phyloP scores from a whole-genome alignment of 2,329 filamentous ascomycete species.

The Gnomoniopsis sp. region DNA sequence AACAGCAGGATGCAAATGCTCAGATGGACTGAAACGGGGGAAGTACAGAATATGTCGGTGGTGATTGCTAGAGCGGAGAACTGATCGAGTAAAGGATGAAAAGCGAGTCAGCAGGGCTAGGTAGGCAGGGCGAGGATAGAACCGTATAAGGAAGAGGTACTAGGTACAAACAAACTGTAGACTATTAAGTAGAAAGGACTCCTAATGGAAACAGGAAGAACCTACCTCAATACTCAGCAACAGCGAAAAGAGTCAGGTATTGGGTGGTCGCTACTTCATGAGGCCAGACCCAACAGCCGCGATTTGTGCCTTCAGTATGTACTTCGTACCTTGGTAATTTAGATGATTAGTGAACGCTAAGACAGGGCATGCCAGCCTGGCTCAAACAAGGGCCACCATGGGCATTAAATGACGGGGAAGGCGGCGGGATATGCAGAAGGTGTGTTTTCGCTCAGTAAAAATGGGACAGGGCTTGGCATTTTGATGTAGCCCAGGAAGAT shows the following conservation, averaged over 20 bases:
- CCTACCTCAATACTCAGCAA: conserved; percentile 3
- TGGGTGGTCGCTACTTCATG: conserved; percentile 6
- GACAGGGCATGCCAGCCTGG: conserved; percentile 15
- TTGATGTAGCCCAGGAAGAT: too few species aligned
- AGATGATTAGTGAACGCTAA: conserved; percentile 7
- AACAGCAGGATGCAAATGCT: not conserved
- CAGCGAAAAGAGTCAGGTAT: conserved; percentile 12
- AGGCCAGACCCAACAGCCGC: conserved; percentile 13
- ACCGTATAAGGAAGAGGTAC: not conserved
- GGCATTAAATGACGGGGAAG: not conserved
- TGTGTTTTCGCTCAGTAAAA: not conserved
- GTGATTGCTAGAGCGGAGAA: not conserved
- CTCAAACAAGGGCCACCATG: conserved; percentile 15
- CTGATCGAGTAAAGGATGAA: not conserved
- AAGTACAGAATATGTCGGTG: not conserved
- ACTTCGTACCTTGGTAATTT: too few species aligned
- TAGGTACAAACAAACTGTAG: conserved; percentile 6
- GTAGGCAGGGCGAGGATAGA: not conserved
- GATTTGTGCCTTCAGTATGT: not conserved
- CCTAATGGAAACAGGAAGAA: conserved; percentile 9
- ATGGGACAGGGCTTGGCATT: too few species aligned
- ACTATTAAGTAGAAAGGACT: conserved; percentile 5
- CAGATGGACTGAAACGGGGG: not conserved
- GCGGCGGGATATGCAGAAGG: not conserved
- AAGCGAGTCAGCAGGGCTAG: not conserved